Percentiles rank a stretch among this genome's conserved stretches.
These are phyloP conservation scores for Lachnellula arida DNA, from an alignment of 2,329 filamentous ascomycete species.

Conservation along the genomic window DNA sequence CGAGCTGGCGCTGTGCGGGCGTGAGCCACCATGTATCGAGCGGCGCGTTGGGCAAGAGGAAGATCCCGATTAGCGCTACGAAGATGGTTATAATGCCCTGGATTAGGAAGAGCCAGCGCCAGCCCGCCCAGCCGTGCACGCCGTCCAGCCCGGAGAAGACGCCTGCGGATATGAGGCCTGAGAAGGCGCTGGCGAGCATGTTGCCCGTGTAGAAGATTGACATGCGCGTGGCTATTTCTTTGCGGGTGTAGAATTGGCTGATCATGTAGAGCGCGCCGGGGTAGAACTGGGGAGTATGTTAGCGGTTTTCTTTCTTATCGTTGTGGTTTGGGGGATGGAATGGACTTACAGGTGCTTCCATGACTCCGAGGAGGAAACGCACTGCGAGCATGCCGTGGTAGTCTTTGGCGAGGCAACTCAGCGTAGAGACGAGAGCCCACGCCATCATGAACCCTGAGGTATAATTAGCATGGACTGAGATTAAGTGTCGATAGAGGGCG, in stretches of 20 bases:
- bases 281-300: conserved; percentile 21
- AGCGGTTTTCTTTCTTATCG: conserved; percentile 32
- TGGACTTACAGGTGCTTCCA: conserved; percentile 35
- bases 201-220: conserved; percentile 36
- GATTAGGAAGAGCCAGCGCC: conserved; percentile 41
- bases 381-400: conserved; percentile 44
- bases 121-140: conserved; percentile 34
- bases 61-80: conserved; percentile 8
- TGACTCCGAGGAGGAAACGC: conserved; percentile 48
- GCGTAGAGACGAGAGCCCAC: conserved; percentile 26
- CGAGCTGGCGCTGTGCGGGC: conserved; percentile 15
- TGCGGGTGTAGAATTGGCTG: conserved; percentile 44
- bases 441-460: not conserved
- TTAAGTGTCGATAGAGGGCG: too few species aligned
- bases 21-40: conserved; percentile 16
- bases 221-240: conserved; percentile 33
- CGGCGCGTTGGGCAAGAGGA: conserved; percentile 48
- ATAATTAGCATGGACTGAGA: not conserved
- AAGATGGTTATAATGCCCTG: conserved; percentile 23
- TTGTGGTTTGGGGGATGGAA: conserved; percentile 18
- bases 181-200: conserved; percentile 34
- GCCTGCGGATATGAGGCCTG: conserved; percentile 35
- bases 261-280: conserved; percentile 45
- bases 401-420: conserved; percentile 44
- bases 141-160: conserved; percentile 35